Evolutionary conservation across 2,329 filamentous ascomycete genomes (phyloP), one percentile per base, ranked within the genome.

Genomic region (Acrocalymma vagum): DNA sequence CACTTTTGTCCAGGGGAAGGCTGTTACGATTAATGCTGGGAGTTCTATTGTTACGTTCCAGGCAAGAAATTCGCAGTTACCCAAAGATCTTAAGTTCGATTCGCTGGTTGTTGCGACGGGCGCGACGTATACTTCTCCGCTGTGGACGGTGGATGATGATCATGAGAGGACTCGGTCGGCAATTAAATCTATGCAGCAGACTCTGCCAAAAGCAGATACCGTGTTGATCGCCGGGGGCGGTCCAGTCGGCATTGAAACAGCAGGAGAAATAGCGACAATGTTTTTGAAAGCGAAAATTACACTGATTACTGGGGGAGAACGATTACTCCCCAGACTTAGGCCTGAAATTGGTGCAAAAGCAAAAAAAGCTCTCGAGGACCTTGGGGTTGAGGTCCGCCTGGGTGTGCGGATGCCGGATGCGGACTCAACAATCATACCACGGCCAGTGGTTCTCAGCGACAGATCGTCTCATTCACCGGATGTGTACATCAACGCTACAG

Each of bases 41-140:
- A 52, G 61, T 23, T 29, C 46, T 6, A 36, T 25, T 3, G 39
- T 45, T 4, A 51, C 52, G 5, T 51, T 51, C 11, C 48, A 39
- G 6, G 32, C 58, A 23, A 27, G 31, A 9, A 33, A 33, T 6
- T 29, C 52, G 17, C 29, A 28, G 21, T n/a, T n/a, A n/a, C n/a
- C n/a, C n/a, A 28, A 42, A 30, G 17, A 34, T 8, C 11, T 53
- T 14, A 29, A 28, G 5, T 72, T 66, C 48, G 62, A 70, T 41
- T 62, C 65, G 15, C 51, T 72, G 3, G 51, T 72, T 48, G 48
- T 70, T 22, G 54, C 56, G 4, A 72, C 69, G 2, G 69, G 69
- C 9, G 63, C 60, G 7, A 54, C 52, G 14, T 57, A 59, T n/a
- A 45, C 62, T 17, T 62, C 52, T 15, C 52, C 65, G 7, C 51